Conservation (phyloP, 768 basidiomycete species). For the Trichaptum fuscoviolaceum region DNA sequence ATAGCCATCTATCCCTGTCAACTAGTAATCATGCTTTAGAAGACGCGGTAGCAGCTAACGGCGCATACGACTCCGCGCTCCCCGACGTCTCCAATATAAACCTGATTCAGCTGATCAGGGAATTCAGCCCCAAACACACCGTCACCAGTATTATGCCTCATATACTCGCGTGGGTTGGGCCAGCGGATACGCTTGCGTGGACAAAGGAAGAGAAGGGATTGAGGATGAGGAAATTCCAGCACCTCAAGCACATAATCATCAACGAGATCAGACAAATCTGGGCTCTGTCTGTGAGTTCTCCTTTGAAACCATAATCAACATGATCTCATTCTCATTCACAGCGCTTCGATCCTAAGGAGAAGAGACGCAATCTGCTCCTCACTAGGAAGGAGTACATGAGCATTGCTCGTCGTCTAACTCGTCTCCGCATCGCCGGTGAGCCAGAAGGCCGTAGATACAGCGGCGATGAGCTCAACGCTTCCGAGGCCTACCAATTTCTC, state of each 20-base stretch:
- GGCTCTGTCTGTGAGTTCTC: neutral
- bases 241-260: neutral
- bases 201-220: neutral
- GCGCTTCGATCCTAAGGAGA: neutral
- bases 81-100: neutral
- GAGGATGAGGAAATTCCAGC: neutral
- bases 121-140: neutral
- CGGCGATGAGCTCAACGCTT: neutral
- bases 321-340: neutral
- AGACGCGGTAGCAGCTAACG: neutral
- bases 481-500: neutral
- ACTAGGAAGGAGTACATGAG: neutral
- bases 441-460: no score
- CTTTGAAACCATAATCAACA: neutral
- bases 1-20: neutral
- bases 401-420: neutral
- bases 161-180: neutral
- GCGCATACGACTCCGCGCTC: neutral
- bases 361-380: neutral
- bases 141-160: neutral
- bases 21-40: neutral
- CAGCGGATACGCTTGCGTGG: neutral
- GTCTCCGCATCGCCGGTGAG: no score
- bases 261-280: neutral
- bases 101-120: neutral